Percentiles rank a stretch among this genome's conserved stretches.
These are phyloP conservation scores for Cutaneotrichosporon sp. DNA, from an alignment of 1,284 basidiomycete genomes.

Conservation along the genomic window DNA sequence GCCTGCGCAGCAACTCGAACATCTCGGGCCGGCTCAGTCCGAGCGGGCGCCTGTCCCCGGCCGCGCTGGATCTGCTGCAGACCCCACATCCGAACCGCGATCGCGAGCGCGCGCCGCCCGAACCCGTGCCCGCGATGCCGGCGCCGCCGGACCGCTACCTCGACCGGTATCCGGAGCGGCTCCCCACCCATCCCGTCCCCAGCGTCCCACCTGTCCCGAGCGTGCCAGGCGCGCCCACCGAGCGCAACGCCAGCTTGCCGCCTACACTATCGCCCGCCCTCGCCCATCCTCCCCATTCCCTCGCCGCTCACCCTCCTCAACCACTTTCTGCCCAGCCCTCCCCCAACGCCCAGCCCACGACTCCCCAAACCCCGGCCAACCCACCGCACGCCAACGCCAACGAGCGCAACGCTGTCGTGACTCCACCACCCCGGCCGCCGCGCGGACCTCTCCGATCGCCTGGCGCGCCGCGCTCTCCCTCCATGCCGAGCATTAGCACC, in stretches of 20 bases:
- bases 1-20: slow-evolving; percentile 20
- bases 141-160: neutral
- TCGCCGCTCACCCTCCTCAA: neutral
- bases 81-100: neutral
- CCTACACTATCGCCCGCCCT: neutral
- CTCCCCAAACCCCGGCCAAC: neutral
- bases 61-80: neutral
- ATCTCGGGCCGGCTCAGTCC: neutral
- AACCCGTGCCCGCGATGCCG: neutral
- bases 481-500: slow-evolving; percentile 3
- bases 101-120: neutral
- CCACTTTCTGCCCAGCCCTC: too few relatives aligned
- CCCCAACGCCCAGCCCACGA: neutral
- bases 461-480: slow-evolving; percentile 13
- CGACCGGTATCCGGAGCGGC: neutral
- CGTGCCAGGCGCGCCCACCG: neutral
- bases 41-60: neutral
- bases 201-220: neutral
- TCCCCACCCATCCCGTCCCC: neutral
- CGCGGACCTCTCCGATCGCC: slow-evolving; percentile 17
- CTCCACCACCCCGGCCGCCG: slow-evolving; percentile 20
- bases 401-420: slow-evolving; percentile 6
- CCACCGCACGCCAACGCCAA: neutral
- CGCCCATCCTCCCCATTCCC: neutral
- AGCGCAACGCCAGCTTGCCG: neutral